Base-by-base conservation (phyloP, 2,329 filamentous ascomycete species). In the Pezicula rhizophila region DNA sequence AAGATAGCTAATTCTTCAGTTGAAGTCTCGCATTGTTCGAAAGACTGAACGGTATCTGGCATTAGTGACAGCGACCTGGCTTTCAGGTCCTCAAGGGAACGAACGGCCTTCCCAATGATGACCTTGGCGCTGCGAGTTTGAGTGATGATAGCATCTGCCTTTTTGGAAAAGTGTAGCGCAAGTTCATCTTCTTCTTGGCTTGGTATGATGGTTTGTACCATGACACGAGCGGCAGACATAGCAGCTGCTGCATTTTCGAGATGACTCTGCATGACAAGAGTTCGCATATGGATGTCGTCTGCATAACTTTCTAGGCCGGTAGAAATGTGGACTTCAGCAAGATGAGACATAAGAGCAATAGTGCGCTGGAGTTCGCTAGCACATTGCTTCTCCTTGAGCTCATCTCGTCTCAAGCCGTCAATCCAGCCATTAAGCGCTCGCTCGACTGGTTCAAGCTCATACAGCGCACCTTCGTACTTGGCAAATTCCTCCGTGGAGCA, bases 361-460 rank as follows among this genome's bases (percentile, higher is more conserved):
- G 88, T 92, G 47, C 87, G 82, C 60, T 92, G 84, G 34, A 97
- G 73, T 63, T 95, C 89, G 20, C 81, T 80, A 0, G 87, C 84
- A 62, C 90, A 90, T 59, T 89, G 85, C 65, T 85, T 82, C 68
- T 92, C 87, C 67, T 90, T 90, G 43, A 97, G 71, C 48, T 96
- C 90, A 57, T 95, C 90, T 46, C 82, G 83, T 55, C 89, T 84
- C 47, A 96, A 66, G 5, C 82, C 82, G 55, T 96, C 91, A 49
- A 97, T 87, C 81, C 90, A 96, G 48, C 79, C 79, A 62, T 96
- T 96, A 44, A 97, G 70, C 0, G 88, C 87, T 49, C 90, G 80
- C 69, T 99, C 93, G 10, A 97, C 89, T 0, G 91, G 89, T 64
- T 96, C 89, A 45, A 97, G 74, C 66, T 97, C 93, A 58, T 89